A percentile compares a stretch with the other conserved stretches of the same genome.
Evolutionary conservation across 2,329 filamentous ascomycete species (phyloP).

Genomic region (Claviceps sorghi): DNA sequence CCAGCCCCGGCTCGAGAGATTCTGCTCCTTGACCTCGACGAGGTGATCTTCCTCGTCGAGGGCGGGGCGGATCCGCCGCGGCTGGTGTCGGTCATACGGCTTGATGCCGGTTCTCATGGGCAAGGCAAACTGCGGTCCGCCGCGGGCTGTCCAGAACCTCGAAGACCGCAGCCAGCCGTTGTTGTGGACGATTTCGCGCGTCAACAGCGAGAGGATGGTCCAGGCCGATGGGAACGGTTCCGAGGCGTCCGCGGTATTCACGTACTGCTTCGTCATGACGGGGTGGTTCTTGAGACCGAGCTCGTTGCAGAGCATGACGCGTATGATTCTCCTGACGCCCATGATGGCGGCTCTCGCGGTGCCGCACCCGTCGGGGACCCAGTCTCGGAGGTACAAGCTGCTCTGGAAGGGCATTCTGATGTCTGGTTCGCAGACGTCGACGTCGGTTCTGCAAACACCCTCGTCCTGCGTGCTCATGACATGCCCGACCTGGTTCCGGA

Average conservation of each 20-base stretch:
- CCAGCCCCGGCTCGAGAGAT: not conserved
- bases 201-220: not conserved
- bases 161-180: not conserved
- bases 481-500: slow-evolving; percentile 9
- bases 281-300: slow-evolving; percentile 5
- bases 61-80: not conserved
- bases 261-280: slow-evolving; percentile 4
- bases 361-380: slow-evolving; percentile 6
- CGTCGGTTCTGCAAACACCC: not conserved
- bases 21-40: not conserved
- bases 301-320: slow-evolving; percentile 9
- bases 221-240: not conserved
- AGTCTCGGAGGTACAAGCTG: slow-evolving; percentile 5
- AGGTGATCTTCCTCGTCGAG: not conserved
- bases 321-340: slow-evolving; percentile 5
- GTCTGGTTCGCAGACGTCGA: not conserved
- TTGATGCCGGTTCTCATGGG: slow-evolving; percentile 8
- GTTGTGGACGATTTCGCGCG: not conserved
- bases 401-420: not conserved
- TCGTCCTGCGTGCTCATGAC: slow-evolving; percentile 1
- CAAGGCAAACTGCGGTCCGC: slow-evolving; percentile 8
- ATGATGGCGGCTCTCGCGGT: not conserved
- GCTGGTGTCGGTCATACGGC: not conserved
- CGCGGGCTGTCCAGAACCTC: slow-evolving; percentile 5
- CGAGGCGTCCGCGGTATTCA: not conserved